Evolutionary conservation across 2,329 filamentous ascomycete species (phyloP), one percentile per base, ranked within the genome.

Genomic region (Fusarium sp.): DNA sequence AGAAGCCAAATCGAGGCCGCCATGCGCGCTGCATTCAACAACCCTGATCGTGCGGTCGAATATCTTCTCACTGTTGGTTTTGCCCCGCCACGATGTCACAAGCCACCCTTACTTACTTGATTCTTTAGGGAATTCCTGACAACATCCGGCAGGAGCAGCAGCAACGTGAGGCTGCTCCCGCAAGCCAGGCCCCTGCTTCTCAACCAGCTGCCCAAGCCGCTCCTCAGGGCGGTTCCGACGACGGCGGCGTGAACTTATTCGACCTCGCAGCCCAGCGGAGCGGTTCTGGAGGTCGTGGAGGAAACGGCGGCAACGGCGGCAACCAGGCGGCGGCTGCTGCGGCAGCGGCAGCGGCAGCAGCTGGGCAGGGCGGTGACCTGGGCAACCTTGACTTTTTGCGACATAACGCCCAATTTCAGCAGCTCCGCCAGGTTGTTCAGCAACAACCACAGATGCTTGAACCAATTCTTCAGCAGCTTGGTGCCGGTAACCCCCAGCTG

Each of bases 371-470:
- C 39, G 82, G 75, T 45, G 84, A 85, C 36, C 79, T 91, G 23
- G 90, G 89, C 23, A 96, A 93, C 72, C 86, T 99, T 55, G 94
- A 98, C 65, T 98, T 97, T 76, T 82, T 99, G 52, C 89, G 95
- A 72, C 92, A 93, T 77, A 98, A 98, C 76, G 89, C 93, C 21
- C 94, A 98, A 77, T 99, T 99, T 80, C 95, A 98, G 79, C 95
- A 99, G 79, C 86, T 99, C 57, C 90, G 95, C 63, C 93, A 97
- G 78, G 89, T 99, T 19, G 94, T 99, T 39, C 95, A 99, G 79
- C 93, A 97, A 76, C 92, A 98, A 75, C 95, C 95, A 15, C 91
- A 95, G 75, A 99, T 99, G 95, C 88, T 99, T 19, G 95, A 99
- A 80, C 94, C 95, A 7, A 98, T 99, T 68, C 82, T 99, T 53